A percentile compares a stretch with the other conserved stretches of the same genome.
Conservation (phyloP, 176 grass and related monocot species). For the Oryza glaberrima region DNA sequence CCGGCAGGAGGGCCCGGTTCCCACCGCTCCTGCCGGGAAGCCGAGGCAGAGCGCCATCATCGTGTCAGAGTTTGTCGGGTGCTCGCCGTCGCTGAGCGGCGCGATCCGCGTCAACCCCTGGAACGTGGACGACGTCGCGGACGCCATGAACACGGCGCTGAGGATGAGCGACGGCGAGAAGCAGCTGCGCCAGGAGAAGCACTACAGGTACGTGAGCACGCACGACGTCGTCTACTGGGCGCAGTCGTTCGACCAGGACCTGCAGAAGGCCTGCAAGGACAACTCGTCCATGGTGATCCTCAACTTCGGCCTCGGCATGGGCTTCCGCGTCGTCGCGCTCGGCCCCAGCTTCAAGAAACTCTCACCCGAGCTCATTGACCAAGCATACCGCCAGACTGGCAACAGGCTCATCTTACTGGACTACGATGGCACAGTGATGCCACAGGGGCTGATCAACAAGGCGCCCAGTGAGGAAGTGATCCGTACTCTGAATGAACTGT, state of each 20-base stretch:
- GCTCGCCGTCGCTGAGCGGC: constrained; percentile 65
- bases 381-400: constrained; percentile 42
- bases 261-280: constrained; percentile 55
- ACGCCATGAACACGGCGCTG: constrained; percentile 50
- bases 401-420: constrained; percentile 65
- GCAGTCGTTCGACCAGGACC: constrained; percentile 60
- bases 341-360: constrained; percentile 61
- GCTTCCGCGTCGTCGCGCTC: constrained; percentile 56
- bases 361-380: constrained; percentile 51
- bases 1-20: constrained; percentile 42
- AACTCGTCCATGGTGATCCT: constrained; percentile 46
- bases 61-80: constrained; percentile 70
- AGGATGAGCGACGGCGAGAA: constrained; percentile 34
- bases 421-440: constrained; percentile 70
- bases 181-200: constrained; percentile 64
- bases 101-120: constrained; percentile 67
- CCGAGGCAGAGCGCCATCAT: constrained; percentile 53
- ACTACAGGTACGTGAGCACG: constrained; percentile 62
- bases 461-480: constrained; percentile 56
- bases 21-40: not conserved
- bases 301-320: constrained; percentile 59
- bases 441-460: constrained; percentile 48
- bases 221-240: constrained; percentile 67
- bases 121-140: constrained; percentile 57
- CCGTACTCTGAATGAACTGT: constrained; percentile 50